Evolutionary conservation across 1,284 basidiomycete genomes (phyloP).

Genomic region (Rhodotorula sp.): DNA sequence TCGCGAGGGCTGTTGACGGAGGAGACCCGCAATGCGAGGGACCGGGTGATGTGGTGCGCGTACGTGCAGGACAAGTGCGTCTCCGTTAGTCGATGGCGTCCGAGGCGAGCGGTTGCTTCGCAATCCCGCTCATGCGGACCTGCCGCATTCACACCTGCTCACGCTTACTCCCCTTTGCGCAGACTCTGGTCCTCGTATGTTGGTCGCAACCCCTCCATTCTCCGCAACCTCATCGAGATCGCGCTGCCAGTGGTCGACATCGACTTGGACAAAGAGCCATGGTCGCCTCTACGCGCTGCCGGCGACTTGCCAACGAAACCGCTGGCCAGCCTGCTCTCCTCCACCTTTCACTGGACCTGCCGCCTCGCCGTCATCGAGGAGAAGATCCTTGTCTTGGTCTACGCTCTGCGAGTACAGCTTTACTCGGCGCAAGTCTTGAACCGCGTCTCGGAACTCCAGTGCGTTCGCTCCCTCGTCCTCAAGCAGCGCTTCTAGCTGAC

Average conservation of each 20-base stretch:
- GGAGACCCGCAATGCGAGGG: conserved; percentile 38
- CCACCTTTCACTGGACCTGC: conserved; percentile 11
- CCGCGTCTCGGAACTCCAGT: conserved; percentile 15
- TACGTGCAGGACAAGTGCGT: conserved; percentile 3
- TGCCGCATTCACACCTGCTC: too few species aligned
- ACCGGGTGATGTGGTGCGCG: conserved; percentile 35
- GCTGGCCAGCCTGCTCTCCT: not conserved
- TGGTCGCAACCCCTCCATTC: conserved; percentile 35
- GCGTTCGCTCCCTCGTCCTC: not conserved
- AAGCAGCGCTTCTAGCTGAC: not conserved
- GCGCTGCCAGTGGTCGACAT: conserved; percentile 36
- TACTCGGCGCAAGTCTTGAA: not conserved
- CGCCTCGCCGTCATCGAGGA: conserved; percentile 17
- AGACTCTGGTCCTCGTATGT: conserved; percentile 44
- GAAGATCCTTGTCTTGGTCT: not conserved
- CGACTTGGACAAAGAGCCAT: conserved; percentile 31
- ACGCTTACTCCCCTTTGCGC: conserved; percentile 40
- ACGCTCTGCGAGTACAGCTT: conserved; percentile 1
- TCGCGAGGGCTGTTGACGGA: conserved; percentile 42
- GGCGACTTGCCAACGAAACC: conserved; percentile 1
- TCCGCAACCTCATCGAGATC: conserved; percentile 38
- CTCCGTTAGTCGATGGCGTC: not conserved
- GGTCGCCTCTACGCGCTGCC: not conserved
- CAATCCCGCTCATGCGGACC: too few species aligned
- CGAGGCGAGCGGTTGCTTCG: not conserved